These are phyloP conservation scores for Penicillium aurantiogriseum DNA, from an alignment of 2,329 filamentous ascomycete species.

Conservation along the genomic window DNA sequence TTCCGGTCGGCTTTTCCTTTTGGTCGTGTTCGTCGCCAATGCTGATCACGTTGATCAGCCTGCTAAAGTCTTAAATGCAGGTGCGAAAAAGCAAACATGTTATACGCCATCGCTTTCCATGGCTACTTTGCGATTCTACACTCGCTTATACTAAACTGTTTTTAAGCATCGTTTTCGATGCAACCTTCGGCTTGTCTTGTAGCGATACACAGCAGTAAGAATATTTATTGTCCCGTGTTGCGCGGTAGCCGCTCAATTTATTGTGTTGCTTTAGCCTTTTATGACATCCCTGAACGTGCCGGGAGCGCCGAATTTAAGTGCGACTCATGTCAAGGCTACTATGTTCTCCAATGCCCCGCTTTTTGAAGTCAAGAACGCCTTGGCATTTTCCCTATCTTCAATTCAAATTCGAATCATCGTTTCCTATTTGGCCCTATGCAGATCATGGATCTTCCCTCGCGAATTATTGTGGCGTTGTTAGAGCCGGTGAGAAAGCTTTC, in stretches of 20 bases:
- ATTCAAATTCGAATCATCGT: slow-evolving; percentile 2
- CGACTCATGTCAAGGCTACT: slow-evolving; percentile 4
- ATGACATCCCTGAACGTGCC: slow-evolving; percentile 6
- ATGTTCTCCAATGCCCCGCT: slow-evolving; percentile 3
- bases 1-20: slow-evolving; percentile 1
- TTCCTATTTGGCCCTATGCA: slow-evolving; percentile 20
- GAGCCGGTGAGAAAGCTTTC: slow-evolving; percentile 6
- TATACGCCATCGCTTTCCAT: not conserved
- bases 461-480: slow-evolving; percentile 9
- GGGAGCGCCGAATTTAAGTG: not conserved
- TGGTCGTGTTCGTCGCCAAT: slow-evolving; percentile 11
- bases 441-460: slow-evolving; percentile 14
- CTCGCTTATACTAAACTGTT: not conserved
- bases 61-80: slow-evolving; percentile 1
- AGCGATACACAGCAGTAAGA: not conserved
- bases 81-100: slow-evolving; percentile 13
- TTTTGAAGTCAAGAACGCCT: not conserved
- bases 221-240: slow-evolving; percentile 9
- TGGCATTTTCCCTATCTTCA: slow-evolving; percentile 5
- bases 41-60: slow-evolving; percentile 24
- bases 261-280: slow-evolving; percentile 8
- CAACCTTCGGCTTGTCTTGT: not conserved
- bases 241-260: slow-evolving; percentile 23
- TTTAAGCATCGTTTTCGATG: not conserved
- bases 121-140: slow-evolving; percentile 1